Percentiles rank a stretch among this genome's conserved stretches.
These are phyloP conservation scores for Dothideomycetidae sp. DNA, from an alignment of 2,329 filamentous ascomycete species.

Conservation along the genomic window DNA sequence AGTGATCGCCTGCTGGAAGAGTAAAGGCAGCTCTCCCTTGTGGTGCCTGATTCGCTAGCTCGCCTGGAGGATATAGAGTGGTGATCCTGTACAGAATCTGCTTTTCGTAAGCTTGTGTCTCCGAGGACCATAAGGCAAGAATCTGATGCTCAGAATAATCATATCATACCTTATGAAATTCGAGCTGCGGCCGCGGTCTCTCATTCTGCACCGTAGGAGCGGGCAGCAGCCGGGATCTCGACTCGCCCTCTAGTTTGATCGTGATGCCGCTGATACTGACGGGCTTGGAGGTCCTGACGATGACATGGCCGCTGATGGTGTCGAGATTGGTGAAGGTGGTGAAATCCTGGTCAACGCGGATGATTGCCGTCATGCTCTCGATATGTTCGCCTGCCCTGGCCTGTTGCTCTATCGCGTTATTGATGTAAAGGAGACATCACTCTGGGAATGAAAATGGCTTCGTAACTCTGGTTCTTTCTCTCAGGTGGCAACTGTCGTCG, in stretches of 20 bases:
- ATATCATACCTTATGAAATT: constrained; percentile 35
- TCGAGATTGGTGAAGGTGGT: constrained; percentile 55
- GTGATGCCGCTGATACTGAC: constrained; percentile 43
- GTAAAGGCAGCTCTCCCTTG: constrained; percentile 36
- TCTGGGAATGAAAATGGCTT: too few species aligned
- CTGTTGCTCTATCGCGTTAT: too few species aligned
- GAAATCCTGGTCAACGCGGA: constrained; percentile 22
- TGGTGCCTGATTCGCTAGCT: constrained; percentile 24
- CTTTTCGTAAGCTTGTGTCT: constrained; percentile 13
- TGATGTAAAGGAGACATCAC: too few species aligned
- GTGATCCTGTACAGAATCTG: constrained; percentile 61
- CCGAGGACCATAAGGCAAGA: not conserved
- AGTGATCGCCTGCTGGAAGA: constrained; percentile 54
- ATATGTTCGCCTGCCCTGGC: too few species aligned
- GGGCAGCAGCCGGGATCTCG: constrained; percentile 49
- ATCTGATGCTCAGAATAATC: not conserved
- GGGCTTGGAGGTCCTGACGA: constrained; percentile 30
- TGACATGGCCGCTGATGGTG: constrained; percentile 45
- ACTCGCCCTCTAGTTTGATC: constrained; percentile 74
- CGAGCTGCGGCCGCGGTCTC: constrained; percentile 33
- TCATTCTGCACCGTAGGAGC: constrained; percentile 28
- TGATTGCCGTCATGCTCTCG: constrained; percentile 19
- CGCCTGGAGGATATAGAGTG: constrained; percentile 54
- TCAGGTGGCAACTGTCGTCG: too few species aligned
- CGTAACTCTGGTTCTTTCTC: too few species aligned